Percentiles rank a stretch among this genome's conserved stretches.
phyloP scores from a whole-genome alignment of 768 basidiomycete species.

The Lactarius sp. region DNA sequence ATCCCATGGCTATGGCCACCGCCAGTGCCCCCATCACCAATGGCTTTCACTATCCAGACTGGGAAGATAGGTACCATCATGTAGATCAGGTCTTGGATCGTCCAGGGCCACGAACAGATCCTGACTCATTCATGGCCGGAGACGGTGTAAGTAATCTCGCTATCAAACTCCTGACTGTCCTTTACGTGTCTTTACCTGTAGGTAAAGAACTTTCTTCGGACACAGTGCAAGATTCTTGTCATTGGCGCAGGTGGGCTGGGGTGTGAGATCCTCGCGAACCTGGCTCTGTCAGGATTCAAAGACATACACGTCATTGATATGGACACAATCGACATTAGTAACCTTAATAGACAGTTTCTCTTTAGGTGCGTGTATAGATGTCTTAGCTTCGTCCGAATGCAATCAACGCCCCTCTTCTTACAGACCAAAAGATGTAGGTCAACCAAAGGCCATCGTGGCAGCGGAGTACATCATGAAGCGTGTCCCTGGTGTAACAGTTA shows the following conservation, averaged over 20 bases:
- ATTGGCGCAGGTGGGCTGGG: constrained; percentile 98
- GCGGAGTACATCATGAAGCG: constrained; percentile 97
- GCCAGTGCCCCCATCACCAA: constrained; percentile 28
- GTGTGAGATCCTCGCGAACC: constrained; percentile 95
- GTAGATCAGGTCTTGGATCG: constrained; percentile 83
- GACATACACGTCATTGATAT: constrained; percentile 99
- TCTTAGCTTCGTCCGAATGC: background rate
- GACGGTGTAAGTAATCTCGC: constrained; percentile 52
- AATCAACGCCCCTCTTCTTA: background rate
- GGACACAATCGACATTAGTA: constrained; percentile 99
- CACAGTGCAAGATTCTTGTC: constrained; percentile 87
- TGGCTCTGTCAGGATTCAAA: constrained; percentile 94
- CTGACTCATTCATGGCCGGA: constrained; percentile 68
- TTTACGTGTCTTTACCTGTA: constrained; percentile 31
- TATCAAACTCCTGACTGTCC: background rate
- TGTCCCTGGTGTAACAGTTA: constrained; percentile 93
- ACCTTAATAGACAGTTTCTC: constrained; percentile 95
- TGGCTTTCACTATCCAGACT: constrained; percentile 40
- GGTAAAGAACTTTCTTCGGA: constrained; percentile 85
- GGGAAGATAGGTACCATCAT: constrained; percentile 67
- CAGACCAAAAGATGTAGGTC: constrained; percentile 87
- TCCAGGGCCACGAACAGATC: constrained; percentile 87
- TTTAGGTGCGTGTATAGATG: constrained; percentile 63
- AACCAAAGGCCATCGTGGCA: constrained; percentile 89
- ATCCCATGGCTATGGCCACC: constrained; percentile 1